These are phyloP conservation scores for Geotrichum fermentans DNA, from an alignment of 1,139 yeast genomes.

Conservation along the genomic window DNA sequence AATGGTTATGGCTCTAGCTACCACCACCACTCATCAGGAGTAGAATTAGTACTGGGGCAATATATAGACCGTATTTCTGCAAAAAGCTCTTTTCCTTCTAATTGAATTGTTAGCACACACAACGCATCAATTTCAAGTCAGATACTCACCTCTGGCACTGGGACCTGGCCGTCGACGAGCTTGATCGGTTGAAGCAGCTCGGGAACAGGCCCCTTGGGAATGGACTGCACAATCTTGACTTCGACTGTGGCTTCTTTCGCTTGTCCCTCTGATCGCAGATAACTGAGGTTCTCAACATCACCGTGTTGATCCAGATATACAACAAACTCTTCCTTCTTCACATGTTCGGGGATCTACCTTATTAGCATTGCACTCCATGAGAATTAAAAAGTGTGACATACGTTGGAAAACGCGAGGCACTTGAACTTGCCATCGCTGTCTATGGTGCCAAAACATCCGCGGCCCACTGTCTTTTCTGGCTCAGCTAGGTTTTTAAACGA, in stretches of 20 bases:
- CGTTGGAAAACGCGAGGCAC: constrained; percentile 24
- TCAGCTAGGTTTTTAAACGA: constrained; percentile 2
- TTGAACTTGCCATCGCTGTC: constrained; percentile 22
- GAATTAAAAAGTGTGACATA: too few species aligned
- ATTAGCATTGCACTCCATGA: too few species aligned
- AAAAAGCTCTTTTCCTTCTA: constrained; percentile 33
- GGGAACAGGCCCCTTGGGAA: constrained; percentile 28
- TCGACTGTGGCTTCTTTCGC: background rate
- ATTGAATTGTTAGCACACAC: background rate
- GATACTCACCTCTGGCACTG: constrained; percentile 26
- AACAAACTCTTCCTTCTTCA: constrained; percentile 12
- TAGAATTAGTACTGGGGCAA: constrained; percentile 34
- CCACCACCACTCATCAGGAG: constrained; percentile 31
- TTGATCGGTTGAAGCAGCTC: constrained; percentile 29
- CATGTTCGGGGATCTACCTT: background rate
- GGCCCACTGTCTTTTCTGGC: constrained; percentile 7
- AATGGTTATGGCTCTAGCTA: background rate
- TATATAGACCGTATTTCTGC: constrained; percentile 40
- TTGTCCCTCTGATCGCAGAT: constrained; percentile 8
- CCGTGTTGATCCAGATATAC: constrained; percentile 11
- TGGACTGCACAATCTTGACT: constrained; percentile 15
- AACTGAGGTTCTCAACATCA: constrained; percentile 6
- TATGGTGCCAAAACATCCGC: constrained; percentile 28
- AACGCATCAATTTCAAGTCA: background rate
- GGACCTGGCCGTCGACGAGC: constrained; percentile 31